These are phyloP conservation scores for Astragalus membranaceus DNA, from an alignment of 306 rosid genomes.

Conservation along the genomic window DNA sequence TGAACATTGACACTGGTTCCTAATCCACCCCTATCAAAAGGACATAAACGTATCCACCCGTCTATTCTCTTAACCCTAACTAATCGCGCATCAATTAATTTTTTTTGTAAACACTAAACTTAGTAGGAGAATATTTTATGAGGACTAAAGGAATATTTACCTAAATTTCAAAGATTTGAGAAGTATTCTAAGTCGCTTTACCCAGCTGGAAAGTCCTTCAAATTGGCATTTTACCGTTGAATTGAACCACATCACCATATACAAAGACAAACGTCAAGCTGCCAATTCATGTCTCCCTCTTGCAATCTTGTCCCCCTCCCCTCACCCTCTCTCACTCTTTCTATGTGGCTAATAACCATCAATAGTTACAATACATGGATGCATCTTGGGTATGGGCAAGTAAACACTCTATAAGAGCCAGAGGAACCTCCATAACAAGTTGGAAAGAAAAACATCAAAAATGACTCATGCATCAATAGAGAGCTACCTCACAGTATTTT, in stretches of 20 bases:
- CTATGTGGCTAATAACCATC: not conserved
- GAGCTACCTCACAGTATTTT: not conserved
- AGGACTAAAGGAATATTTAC: too few relatives aligned
- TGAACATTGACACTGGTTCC: too few relatives aligned
- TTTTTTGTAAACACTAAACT: too few relatives aligned
- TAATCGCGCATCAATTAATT: too few relatives aligned
- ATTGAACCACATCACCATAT: not conserved
- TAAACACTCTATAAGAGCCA: not conserved
- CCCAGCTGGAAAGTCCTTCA: constrained; percentile 13
- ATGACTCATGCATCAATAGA: not conserved
- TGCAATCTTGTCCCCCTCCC: not conserved
- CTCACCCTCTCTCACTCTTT: not conserved
- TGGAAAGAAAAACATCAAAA: not conserved
- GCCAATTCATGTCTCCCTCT: constrained; percentile 19
- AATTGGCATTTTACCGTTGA: not conserved
- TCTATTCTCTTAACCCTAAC: too few relatives aligned
- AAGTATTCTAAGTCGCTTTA: not conserved
- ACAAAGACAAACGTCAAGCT: constrained; percentile 16
- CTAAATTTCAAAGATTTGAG: too few relatives aligned
- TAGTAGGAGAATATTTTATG: too few relatives aligned
- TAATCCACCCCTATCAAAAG: too few relatives aligned
- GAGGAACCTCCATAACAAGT: constrained; percentile 11
- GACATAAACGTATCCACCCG: too few relatives aligned
- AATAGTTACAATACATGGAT: constrained; percentile 2
- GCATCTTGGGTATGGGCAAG: constrained; percentile 1